Conservation (phyloP, 192 early-diverging fungal species). For the Coemansia aciculifera region DNA sequence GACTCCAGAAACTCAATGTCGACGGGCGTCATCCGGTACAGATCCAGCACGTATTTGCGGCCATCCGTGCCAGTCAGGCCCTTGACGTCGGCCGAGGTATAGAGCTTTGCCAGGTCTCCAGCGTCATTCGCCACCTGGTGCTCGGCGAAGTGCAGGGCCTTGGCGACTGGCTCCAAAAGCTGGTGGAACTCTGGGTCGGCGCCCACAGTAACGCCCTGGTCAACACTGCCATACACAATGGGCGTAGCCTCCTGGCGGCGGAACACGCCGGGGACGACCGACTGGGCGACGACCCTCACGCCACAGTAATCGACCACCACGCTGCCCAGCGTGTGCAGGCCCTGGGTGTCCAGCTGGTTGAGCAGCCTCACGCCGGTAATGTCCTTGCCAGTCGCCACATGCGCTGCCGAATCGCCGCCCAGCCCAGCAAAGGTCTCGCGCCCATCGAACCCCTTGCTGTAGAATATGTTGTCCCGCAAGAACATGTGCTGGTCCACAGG, state of each 20-base stretch:
- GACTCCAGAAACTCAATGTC: constrained; percentile 87
- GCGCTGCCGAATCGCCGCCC: constrained; percentile 87
- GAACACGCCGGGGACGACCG: constrained; percentile 87
- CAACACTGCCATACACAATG: constrained; percentile 90
- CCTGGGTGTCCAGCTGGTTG: constrained; percentile 72
- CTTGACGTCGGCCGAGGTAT: constrained; percentile 88
- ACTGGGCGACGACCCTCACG: constrained; percentile 87
- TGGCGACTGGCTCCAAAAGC: constrained; percentile 68
- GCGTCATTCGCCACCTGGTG: constrained; percentile 65
- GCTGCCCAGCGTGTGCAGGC: constrained; percentile 86
- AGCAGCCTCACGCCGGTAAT: constrained; percentile 83
- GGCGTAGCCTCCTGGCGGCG: constrained; percentile 71
- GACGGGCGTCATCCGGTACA: constrained; percentile 87
- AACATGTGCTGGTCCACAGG: constrained; percentile 79
- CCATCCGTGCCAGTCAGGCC: constrained; percentile 90
- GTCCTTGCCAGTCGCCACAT: constrained; percentile 94
- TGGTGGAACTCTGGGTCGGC: constrained; percentile 75
- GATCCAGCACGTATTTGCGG: constrained; percentile 88
- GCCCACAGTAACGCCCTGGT: constrained; percentile 75
- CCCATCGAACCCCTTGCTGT: constrained; percentile 85
- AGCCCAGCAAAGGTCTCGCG: constrained; percentile 78
- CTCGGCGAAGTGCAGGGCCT: constrained; percentile 75
- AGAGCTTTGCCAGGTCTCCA: constrained; percentile 64
- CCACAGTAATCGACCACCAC: constrained; percentile 94
- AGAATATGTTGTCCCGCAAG: constrained; percentile 96